phyloP scores from a whole-genome alignment of 345 rosid genomes.

The Ceriops zippeliana region DNA sequence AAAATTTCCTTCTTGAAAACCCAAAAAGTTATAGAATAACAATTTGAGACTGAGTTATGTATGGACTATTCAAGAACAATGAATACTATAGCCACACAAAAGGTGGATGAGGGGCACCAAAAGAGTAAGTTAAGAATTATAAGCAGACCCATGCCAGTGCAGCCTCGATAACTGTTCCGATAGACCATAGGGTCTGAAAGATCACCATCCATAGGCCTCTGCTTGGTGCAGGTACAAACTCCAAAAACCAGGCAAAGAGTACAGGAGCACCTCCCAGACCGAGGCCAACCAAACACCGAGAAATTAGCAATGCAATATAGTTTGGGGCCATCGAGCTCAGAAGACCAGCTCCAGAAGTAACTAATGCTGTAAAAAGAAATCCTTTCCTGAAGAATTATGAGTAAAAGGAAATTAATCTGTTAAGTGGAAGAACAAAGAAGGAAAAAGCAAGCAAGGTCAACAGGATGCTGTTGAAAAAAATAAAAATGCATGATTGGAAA shows the following conservation, averaged over 20 bases:
- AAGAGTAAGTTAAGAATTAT: not conserved
- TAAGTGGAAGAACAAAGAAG: too few species aligned
- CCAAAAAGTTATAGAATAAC: too few species aligned
- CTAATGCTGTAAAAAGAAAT: slow-evolving; percentile 65
- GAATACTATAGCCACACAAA: not conserved
- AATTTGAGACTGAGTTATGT: too few species aligned
- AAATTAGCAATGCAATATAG: slow-evolving; percentile 47
- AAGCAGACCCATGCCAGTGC: slow-evolving; percentile 51
- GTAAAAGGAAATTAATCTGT: too few species aligned
- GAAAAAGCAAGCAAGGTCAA: too few species aligned
- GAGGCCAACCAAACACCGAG: slow-evolving; percentile 77
- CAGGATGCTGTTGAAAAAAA: not conserved
- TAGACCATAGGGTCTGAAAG: slow-evolving; percentile 72
- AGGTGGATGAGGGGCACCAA: not conserved
- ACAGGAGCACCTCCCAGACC: slow-evolving; percentile 93
- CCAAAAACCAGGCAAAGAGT: slow-evolving; percentile 77
- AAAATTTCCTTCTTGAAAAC: too few species aligned
- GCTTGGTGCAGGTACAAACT: slow-evolving; percentile 80
- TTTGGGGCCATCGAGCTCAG: slow-evolving; percentile 68
- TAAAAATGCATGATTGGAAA: not conserved
- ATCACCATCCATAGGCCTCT: slow-evolving; percentile 89
- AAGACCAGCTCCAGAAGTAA: slow-evolving; percentile 69
- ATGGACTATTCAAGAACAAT: not conserved
- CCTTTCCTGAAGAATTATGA: slow-evolving; percentile 52
- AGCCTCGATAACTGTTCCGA: slow-evolving; percentile 77